Percentiles rank a stretch among this genome's conserved stretches.
Conservation (phyloP, 345 rosid species). For the Eucalyptus guilfoylei region DNA sequence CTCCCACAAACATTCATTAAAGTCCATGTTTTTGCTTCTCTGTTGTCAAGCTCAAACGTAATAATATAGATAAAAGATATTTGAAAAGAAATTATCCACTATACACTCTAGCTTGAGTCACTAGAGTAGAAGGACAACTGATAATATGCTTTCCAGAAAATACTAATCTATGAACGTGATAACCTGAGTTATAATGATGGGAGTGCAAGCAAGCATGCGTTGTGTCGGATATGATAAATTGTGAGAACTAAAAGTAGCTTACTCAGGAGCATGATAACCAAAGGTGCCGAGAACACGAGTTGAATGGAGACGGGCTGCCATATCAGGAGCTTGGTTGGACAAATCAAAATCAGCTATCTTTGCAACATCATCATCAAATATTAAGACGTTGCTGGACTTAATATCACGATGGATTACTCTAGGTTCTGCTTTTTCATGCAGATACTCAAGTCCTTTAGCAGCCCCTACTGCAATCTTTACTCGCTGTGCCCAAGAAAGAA, state of each 20-base stretch:
- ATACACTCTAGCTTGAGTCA: neutral
- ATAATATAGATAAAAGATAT: neutral
- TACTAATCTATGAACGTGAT: neutral
- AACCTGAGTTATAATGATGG: neutral
- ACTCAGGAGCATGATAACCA: slow-evolving; percentile 99
- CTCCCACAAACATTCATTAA: neutral
- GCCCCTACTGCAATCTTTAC: slow-evolving; percentile 89
- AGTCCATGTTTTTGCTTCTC: neutral
- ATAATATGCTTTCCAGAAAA: neutral
- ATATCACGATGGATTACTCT: slow-evolving; percentile 76
- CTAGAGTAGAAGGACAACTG: neutral
- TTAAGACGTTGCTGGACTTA: slow-evolving; percentile 78
- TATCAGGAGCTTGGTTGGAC: slow-evolving; percentile 90
- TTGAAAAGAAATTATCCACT: neutral
- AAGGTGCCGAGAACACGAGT: slow-evolving; percentile 95
- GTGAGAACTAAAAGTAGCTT: slow-evolving; percentile 10
- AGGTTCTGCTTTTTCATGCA: slow-evolving; percentile 80
- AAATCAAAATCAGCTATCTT: slow-evolving; percentile 91
- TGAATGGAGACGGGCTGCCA: slow-evolving; percentile 87
- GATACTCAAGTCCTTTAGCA: slow-evolving; percentile 88
- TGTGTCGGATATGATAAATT: neutral
- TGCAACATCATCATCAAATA: slow-evolving; percentile 76
- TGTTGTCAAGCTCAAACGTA: neutral
- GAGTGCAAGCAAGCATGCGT: neutral
- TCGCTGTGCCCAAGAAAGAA: slow-evolving; percentile 85